Base-by-base conservation (phyloP, 305 asterid species). In the Solanum hybrid region DNA sequence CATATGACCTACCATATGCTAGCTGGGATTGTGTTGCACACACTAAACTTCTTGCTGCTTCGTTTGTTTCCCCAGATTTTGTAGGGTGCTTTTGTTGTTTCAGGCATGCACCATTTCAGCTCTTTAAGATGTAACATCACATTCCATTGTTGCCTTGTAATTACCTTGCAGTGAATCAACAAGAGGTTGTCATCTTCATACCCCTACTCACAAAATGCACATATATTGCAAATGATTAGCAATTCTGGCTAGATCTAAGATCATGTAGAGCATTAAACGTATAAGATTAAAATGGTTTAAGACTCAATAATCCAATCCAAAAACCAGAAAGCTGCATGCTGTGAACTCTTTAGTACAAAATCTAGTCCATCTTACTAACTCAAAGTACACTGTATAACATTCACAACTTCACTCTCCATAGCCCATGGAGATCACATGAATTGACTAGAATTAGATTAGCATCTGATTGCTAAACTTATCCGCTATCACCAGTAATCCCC, bases 401-500 rank as follows among this genome's bases (percentile, higher is more conserved):
- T 84, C 75, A 84, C 42, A 84, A 51, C 11, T 33, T 31, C 31
- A 85, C 46, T 57, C 31, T 33, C 88, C 42, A 51, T 31, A 84
- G 75, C 12, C 26, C 28, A 29, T 31, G 34, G 14, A 3, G 46
- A 85, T 22, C 76, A 85, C 46, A 57, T 57, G 76, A 57, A 31
- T 51, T 18, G 31, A 51, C 87, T 18, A 2, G 31, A 20, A 29
- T 51, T 1, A 11, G 22, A 57, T 61, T 12, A 11, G 42, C 42
- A 11, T 57, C 75, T 31, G 42, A 57, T 57, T 57, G 88, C 76
- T 51, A 1, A 84, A 20, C 88, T 85, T 31, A 87, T 71, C 69
- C 33, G 37, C 18, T 51, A 78, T 95, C 93, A 95, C 97, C 97
- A 96, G 90, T 92, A 96, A 93, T 95, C 96, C 74, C 91, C 94